Evolutionary conservation across 768 basidiomycete genomes (phyloP).

Genomic region (Agrocybe chaxingu): DNA sequence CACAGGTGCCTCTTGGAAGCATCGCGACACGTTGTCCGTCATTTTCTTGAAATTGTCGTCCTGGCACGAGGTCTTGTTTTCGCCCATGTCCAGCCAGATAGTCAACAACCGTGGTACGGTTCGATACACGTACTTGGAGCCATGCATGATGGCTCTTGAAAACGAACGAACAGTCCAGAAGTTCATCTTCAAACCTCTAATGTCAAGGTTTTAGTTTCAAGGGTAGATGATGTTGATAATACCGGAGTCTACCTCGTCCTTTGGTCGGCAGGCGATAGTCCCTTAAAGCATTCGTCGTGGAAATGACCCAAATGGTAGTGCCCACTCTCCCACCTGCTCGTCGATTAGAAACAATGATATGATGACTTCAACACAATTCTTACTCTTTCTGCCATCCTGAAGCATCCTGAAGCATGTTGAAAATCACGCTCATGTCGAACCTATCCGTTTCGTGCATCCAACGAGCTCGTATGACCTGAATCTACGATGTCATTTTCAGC

Average conservation of each 20-base stretch:
- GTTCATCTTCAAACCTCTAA: constrained; percentile 64
- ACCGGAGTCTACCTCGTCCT: constrained; percentile 33
- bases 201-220: background rate
- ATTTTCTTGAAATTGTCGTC: constrained; percentile 50
- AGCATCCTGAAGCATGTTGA: constrained; percentile 53
- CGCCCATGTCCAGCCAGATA: constrained; percentile 92
- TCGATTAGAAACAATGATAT: background rate
- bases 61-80: constrained; percentile 33
- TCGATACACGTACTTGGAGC: constrained; percentile 96
- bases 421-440: constrained; percentile 63
- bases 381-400: constrained; percentile 50
- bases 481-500: constrained; percentile 36
- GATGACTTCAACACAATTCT: constrained; percentile 5
- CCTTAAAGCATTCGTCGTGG: constrained; percentile 75
- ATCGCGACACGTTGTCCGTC: constrained; percentile 50
- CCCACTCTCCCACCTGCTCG: constrained; percentile 69
- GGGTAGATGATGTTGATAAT: background rate
- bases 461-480: constrained; percentile 75
- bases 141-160: constrained; percentile 66
- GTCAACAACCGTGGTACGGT: constrained; percentile 92
- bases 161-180: constrained; percentile 64
- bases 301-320: constrained; percentile 86
- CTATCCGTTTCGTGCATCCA: constrained; percentile 93
- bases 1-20: constrained; percentile 60
- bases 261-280: constrained; percentile 43